Percentiles rank a stretch among this genome's conserved stretches.
phyloP scores from a whole-genome alignment of 1,284 basidiomycete species.

The Cryptococcus floricola region DNA sequence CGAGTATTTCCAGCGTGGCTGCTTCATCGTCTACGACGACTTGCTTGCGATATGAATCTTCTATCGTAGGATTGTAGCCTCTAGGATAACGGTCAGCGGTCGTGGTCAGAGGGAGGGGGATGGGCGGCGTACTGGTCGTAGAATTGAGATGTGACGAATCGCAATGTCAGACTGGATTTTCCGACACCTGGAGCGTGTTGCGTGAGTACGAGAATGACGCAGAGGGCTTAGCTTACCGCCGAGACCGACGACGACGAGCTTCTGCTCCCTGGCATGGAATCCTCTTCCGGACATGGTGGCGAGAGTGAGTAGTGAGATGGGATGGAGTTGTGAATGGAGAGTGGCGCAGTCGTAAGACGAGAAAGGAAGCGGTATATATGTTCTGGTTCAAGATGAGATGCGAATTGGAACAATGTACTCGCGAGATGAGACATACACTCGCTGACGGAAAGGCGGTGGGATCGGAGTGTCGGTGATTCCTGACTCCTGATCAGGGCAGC shows the following conservation, averaged over 20 bases:
- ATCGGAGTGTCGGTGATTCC: too few species aligned
- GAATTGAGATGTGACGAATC: slow-evolving; percentile 52
- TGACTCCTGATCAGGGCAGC: too few species aligned
- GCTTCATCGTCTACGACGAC: slow-evolving; percentile 57
- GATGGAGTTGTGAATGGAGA: too few species aligned
- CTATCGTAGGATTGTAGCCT: slow-evolving; percentile 55
- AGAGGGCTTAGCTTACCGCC: slow-evolving; percentile 47
- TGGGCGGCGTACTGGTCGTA: slow-evolving; percentile 52
- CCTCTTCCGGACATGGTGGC: slow-evolving; percentile 3
- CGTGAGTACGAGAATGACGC: slow-evolving; percentile 23
- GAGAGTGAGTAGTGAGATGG: too few species aligned
- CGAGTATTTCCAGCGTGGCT: slow-evolving; percentile 56
- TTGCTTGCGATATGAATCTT: slow-evolving; percentile 54
- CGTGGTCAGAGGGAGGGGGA: background rate
- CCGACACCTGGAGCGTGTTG: slow-evolving; percentile 47
- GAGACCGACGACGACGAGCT: slow-evolving; percentile 55
- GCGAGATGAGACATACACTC: too few species aligned
- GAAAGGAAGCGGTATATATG: too few species aligned
- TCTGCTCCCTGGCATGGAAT: slow-evolving; percentile 22
- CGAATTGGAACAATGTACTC: too few species aligned
- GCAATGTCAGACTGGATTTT: slow-evolving; percentile 55
- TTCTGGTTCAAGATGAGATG: too few species aligned
- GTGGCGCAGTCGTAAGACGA: too few species aligned
- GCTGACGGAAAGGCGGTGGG: too few species aligned
- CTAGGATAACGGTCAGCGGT: slow-evolving; percentile 7